Percentiles rank a stretch among this genome's conserved stretches.
phyloP scores from a whole-genome alignment of 202 grass and related monocot genomes.

The Eragrostis tef region DNA sequence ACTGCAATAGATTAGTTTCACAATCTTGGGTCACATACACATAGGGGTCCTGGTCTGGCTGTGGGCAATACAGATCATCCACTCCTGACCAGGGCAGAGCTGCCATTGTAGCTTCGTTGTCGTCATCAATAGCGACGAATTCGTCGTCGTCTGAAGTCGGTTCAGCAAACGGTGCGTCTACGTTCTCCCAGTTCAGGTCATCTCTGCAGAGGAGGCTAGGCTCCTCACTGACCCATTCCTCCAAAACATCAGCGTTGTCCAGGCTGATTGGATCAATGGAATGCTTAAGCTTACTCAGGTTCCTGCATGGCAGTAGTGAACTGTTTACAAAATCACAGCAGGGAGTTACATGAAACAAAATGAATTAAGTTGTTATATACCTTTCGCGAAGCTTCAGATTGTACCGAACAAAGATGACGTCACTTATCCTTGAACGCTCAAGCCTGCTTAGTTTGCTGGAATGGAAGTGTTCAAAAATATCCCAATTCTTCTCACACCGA shows the following conservation, averaged over 20 bases:
- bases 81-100: slow-evolving; percentile 21
- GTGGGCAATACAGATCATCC: slow-evolving; percentile 39
- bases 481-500: slow-evolving; percentile 62
- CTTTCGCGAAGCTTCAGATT: slow-evolving; percentile 70
- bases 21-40: slow-evolving; percentile 39
- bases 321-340: not conserved
- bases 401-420: slow-evolving; percentile 57
- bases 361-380: slow-evolving; percentile 9
- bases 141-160: slow-evolving; percentile 47
- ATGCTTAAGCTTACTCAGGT: slow-evolving; percentile 47
- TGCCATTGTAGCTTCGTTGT: slow-evolving; percentile 31
- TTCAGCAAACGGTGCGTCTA: slow-evolving; percentile 57
- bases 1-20: not conserved
- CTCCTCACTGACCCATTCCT: slow-evolving; percentile 66
- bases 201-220: slow-evolving; percentile 60
- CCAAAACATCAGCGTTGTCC: slow-evolving; percentile 64
- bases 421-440: slow-evolving; percentile 52
- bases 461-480: slow-evolving; percentile 50
- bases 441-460: slow-evolving; percentile 64
- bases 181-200: slow-evolving; percentile 63
- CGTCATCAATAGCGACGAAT: slow-evolving; percentile 1
- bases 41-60: slow-evolving; percentile 52
- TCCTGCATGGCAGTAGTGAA: slow-evolving; percentile 38
- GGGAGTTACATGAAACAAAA: not conserved
- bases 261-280: slow-evolving; percentile 60